phyloP scores from a whole-genome alignment of 1,139 yeast species.

The Arxiozyma heterogenica region DNA sequence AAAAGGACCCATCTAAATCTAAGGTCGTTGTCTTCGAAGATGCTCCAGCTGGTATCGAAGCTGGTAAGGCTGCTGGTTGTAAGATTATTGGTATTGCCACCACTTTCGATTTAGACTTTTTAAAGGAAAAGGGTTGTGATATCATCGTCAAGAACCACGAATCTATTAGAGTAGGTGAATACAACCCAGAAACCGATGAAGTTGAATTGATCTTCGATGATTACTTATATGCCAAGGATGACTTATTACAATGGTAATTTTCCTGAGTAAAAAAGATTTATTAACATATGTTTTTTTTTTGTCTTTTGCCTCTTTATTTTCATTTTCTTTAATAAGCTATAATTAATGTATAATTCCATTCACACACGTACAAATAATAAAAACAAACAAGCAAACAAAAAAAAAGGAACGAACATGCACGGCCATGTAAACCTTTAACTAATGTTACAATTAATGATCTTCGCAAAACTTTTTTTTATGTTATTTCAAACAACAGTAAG shows the following conservation, averaged over 20 bases:
- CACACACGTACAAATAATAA: too few species aligned
- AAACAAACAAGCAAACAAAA: neutral
- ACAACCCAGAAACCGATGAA: constrained; percentile 32
- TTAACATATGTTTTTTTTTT: too few species aligned
- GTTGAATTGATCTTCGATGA: constrained; percentile 33
- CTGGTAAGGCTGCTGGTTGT: constrained; percentile 83
- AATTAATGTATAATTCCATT: neutral
- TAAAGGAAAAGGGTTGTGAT: constrained; percentile 70
- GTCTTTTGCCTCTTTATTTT: too few species aligned
- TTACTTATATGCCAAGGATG: constrained; percentile 34
- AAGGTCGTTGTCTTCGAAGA: constrained; percentile 46
- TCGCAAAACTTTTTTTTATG: neutral
- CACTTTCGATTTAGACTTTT: constrained; percentile 61
- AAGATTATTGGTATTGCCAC: constrained; percentile 77
- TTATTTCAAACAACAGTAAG: neutral
- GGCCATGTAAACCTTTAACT: neutral
- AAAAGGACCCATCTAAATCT: constrained; percentile 31
- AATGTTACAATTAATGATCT: neutral
- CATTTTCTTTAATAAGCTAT: too few species aligned
- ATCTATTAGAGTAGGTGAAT: constrained; percentile 37
- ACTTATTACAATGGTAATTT: constrained; percentile 30
- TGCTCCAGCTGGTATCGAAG: constrained; percentile 50
- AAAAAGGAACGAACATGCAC: neutral
- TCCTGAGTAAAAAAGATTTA: neutral
- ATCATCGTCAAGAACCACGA: constrained; percentile 70